Percentiles rank a stretch among this genome's conserved stretches.
Evolutionary conservation across 1,284 basidiomycete genomes (phyloP).

Genomic region (Tilletia indica): DNA sequence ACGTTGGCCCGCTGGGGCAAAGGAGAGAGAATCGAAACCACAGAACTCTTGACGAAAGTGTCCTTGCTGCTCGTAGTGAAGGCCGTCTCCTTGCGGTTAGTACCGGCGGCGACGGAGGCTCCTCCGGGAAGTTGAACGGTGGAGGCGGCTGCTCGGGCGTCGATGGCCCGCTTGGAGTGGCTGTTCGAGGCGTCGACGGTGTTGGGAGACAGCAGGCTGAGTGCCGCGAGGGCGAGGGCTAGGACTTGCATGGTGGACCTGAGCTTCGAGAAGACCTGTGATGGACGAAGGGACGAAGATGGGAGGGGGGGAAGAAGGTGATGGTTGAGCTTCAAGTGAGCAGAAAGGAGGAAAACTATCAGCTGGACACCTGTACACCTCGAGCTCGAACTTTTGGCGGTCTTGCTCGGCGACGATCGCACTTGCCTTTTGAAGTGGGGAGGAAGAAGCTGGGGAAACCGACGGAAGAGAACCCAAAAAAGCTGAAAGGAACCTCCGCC

Average conservation of each 20-base stretch:
- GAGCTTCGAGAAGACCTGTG: not conserved
- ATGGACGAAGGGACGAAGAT: not conserved
- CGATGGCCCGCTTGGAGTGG: not conserved
- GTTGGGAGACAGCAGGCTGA: not conserved
- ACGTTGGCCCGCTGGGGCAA: not conserved
- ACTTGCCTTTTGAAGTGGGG: too few relatives aligned
- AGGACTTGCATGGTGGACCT: not conserved
- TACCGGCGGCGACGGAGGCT: slow-evolving; percentile 8
- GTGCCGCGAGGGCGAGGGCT: not conserved
- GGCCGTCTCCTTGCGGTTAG: slow-evolving; percentile 4
- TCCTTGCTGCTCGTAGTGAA: slow-evolving; percentile 13
- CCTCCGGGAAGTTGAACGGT: slow-evolving; percentile 1
- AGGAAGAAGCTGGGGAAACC: too few relatives aligned
- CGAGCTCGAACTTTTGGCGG: too few relatives aligned
- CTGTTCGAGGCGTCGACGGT: not conserved
- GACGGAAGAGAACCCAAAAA: too few relatives aligned
- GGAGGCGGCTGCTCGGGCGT: too few relatives aligned
- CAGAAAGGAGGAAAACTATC: too few relatives aligned
- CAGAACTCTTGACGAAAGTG: slow-evolving; percentile 17
- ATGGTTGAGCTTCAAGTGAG: too few relatives aligned
- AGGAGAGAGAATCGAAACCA: slow-evolving; percentile 18
- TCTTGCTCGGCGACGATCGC: too few relatives aligned
- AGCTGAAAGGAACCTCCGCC: too few relatives aligned
- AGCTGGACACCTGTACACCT: too few relatives aligned
- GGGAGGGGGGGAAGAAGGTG: too few relatives aligned